phyloP scores from a whole-genome alignment of 768 basidiomycete genomes.

The Pholiota molesta region DNA sequence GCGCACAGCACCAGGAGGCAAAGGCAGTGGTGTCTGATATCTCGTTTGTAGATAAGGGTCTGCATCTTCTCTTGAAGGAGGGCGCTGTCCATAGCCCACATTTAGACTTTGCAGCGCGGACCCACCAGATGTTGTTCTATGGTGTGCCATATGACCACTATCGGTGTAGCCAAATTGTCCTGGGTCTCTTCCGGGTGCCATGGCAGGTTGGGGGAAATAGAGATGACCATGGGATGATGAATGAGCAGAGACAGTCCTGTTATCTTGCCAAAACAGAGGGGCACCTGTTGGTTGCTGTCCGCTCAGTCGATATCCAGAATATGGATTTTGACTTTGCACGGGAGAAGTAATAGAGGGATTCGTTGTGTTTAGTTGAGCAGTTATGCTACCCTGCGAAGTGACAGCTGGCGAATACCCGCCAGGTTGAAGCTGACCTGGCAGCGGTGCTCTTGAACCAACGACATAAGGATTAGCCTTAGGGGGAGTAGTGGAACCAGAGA shows the following conservation, averaged over 20 bases:
- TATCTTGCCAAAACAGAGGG: conserved; percentile 21
- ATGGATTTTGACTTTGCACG: not conserved
- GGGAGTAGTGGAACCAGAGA: conserved; percentile 2
- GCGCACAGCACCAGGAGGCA: conserved; percentile 41
- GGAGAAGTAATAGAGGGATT: not conserved
- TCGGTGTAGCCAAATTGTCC: not conserved
- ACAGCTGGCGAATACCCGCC: not conserved
- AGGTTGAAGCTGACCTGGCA: not conserved
- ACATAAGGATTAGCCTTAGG: conserved; percentile 11
- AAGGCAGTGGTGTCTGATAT: conserved; percentile 57
- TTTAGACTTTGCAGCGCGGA: not conserved
- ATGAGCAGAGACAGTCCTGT: conserved; percentile 6
- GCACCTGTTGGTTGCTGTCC: conserved; percentile 11
- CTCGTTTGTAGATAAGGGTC: conserved; percentile 39
- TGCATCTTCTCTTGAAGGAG: conserved; percentile 5
- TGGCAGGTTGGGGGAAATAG: conserved; percentile 37
- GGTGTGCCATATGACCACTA: not conserved
- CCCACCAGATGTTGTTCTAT: not conserved
- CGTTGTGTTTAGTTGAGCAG: not conserved
- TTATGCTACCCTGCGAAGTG: not conserved
- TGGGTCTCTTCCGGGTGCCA: conserved; percentile 16
- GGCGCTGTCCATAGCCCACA: conserved; percentile 1
- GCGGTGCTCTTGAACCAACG: not conserved
- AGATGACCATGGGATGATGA: conserved; percentile 16
- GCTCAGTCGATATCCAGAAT: conserved; percentile 12